Evolutionary conservation across 2,329 filamentous ascomycete species (phyloP).

Genomic region (Arachnomyces sp.): DNA sequence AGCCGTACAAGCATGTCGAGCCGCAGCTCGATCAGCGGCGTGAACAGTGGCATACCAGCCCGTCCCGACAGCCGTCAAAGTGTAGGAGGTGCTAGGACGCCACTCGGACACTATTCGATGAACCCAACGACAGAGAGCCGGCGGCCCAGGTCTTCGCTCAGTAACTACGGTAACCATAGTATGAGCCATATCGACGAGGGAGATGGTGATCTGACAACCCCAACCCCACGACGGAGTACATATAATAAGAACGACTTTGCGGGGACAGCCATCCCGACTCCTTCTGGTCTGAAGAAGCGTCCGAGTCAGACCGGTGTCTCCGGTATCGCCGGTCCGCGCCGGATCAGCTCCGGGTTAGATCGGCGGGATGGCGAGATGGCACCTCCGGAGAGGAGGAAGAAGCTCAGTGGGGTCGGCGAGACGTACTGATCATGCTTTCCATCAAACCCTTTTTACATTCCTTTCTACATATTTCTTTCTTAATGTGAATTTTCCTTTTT

Average conservation of each 20-base stretch:
- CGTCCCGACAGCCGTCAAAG: conserved; percentile 62
- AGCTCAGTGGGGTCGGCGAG: conserved; percentile 49
- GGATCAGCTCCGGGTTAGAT: conserved; percentile 30
- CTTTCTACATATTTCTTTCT: conserved; percentile 3
- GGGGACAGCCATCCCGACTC: conserved; percentile 43
- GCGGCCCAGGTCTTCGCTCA: conserved; percentile 64
- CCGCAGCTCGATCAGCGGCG: conserved; percentile 31
- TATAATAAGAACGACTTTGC: conserved; percentile 31
- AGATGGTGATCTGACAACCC: conserved; percentile 43
- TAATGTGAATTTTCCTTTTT: conserved; percentile 4
- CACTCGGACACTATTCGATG: conserved; percentile 50
- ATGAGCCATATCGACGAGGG: conserved; percentile 50
- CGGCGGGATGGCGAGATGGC: conserved; percentile 38
- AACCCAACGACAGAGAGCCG: conserved; percentile 43
- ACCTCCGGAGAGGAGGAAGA: conserved; percentile 41
- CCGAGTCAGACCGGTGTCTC: conserved; percentile 41
- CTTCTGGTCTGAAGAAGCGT: conserved; percentile 43
- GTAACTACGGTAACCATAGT: conserved; percentile 54
- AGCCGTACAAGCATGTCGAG: conserved; percentile 60
- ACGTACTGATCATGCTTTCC: conserved; percentile 43
- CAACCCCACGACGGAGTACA: conserved; percentile 36
- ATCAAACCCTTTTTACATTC: neutral
- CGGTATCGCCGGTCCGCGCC: conserved; percentile 31
- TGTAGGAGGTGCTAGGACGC: conserved; percentile 53
- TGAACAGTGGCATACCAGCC: conserved; percentile 31